Evolutionary conservation across 225 moss, liverwort and hornwort genomes (phyloP).

Genomic region (Straminergon stramineum): DNA sequence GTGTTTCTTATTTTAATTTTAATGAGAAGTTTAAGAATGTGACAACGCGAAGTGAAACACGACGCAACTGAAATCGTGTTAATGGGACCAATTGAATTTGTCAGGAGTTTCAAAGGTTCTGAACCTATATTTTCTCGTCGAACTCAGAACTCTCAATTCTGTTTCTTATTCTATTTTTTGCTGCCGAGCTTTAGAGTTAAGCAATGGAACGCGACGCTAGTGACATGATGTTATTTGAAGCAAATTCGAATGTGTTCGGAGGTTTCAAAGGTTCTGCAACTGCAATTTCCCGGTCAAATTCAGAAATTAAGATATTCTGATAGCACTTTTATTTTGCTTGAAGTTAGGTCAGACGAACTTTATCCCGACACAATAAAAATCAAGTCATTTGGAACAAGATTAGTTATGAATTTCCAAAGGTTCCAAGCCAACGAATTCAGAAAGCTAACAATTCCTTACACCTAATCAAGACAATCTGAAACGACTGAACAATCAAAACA

Average conservation of each 20-base stretch:
- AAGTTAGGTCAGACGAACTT: not conserved
- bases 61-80: not conserved
- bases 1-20: not conserved
- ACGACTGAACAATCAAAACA: too few species aligned
- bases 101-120: not conserved
- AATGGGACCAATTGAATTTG: not conserved
- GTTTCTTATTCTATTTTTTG: not conserved
- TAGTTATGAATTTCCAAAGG: not conserved
- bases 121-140: not conserved
- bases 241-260: not conserved
- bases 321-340: not conserved
- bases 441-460: not conserved
- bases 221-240: not conserved
- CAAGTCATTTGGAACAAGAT: too few species aligned
- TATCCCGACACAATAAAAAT: not conserved
- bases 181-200: not conserved
- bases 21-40: not conserved
- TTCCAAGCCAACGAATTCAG: not conserved
- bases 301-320: not conserved
- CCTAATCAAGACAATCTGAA: not conserved
- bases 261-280: not conserved
- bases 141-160: not conserved
- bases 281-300: not conserved
- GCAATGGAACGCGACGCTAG: not conserved
- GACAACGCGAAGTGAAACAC: not conserved